Percentiles rank a stretch among this genome's conserved stretches.
phyloP scores from a whole-genome alignment of 2,329 filamentous ascomycete genomes.

The Daldinia sp. region DNA sequence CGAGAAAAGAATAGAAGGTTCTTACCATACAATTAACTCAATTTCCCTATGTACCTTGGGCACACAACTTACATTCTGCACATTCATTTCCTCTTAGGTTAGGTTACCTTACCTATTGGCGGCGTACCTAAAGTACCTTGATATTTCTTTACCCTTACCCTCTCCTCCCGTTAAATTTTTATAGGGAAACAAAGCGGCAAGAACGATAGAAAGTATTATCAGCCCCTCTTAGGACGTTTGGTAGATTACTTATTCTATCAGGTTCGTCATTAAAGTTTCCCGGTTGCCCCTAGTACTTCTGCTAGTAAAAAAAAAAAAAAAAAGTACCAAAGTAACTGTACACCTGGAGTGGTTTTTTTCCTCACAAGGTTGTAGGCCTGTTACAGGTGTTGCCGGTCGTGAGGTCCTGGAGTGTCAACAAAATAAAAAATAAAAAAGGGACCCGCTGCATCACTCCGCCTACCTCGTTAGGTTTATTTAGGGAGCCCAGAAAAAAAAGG shows the following conservation, averaged over 20 bases:
- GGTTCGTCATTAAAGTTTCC: background rate
- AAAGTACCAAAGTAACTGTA: too few relatives aligned
- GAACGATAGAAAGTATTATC: background rate
- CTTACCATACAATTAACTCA: conserved; percentile 20
- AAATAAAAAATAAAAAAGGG: conserved; percentile 33
- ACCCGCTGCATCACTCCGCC: conserved; percentile 39
- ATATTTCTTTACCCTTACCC: background rate
- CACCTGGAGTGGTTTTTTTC: too few relatives aligned
- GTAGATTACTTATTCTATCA: background rate
- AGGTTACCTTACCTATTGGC: background rate
- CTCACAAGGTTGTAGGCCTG: background rate
- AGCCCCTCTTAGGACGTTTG: background rate
- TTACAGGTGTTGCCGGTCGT: background rate
- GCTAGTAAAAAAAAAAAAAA: too few relatives aligned
- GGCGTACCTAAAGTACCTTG: background rate
- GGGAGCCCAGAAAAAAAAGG: conserved; percentile 26
- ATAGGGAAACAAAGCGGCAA: background rate
- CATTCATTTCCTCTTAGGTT: conserved; percentile 14
- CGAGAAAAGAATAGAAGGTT: conserved; percentile 32
- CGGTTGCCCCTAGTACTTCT: background rate
- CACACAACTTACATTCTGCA: conserved; percentile 2
- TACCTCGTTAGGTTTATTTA: conserved; percentile 34
- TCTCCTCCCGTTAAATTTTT: background rate
- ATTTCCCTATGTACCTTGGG: conserved; percentile 1
- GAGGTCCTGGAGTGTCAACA: conserved; percentile 46